Conservation (phyloP, 495 filamentous ascomycete species). For the Penicillium canescens region DNA sequence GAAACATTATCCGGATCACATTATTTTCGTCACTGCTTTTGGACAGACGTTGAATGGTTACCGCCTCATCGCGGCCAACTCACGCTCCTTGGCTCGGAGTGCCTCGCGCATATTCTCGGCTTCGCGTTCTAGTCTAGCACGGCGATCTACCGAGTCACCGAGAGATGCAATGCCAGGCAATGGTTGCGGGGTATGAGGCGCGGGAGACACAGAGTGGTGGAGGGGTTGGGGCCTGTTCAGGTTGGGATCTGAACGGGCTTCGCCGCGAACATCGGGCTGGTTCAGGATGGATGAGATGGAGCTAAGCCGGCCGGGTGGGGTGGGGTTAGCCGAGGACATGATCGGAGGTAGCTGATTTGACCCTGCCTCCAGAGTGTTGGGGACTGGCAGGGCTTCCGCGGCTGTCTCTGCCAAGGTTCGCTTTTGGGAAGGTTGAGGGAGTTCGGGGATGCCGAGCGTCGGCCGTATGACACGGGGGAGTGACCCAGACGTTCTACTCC, state of each 20-base stretch:
- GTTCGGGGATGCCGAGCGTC: conserved; percentile 43
- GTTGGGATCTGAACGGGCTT: conserved; percentile 52
- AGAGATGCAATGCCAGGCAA: conserved; percentile 45
- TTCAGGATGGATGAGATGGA: conserved; percentile 85
- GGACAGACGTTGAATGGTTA: conserved; percentile 13
- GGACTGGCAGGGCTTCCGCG: conserved; percentile 27
- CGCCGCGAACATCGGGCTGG: conserved; percentile 38
- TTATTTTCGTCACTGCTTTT: conserved; percentile 24
- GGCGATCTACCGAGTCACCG: conserved; percentile 62
- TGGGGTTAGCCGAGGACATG: conserved; percentile 40
- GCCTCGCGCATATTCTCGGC: conserved; percentile 74
- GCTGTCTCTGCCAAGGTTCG: conserved; percentile 42
- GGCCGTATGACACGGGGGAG: conserved; percentile 35
- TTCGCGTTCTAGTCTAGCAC: conserved; percentile 69
- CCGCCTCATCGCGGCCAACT: conserved; percentile 66
- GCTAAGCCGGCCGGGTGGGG: conserved; percentile 57
- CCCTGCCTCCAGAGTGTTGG: conserved; percentile 35
- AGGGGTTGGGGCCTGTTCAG: conserved; percentile 33
- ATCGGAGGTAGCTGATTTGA: conserved; percentile 50
- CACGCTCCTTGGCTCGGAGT: conserved; percentile 74
- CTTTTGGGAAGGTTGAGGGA: conserved; percentile 40
- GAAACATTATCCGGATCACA: conserved; percentile 16
- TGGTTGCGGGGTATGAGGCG: conserved; percentile 28
- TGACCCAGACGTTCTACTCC: conserved; percentile 37
- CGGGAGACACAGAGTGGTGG: conserved; percentile 32